Conservation (phyloP, 371 early-diverging fungal genomes). For the Rhizopus sp. region DNA sequence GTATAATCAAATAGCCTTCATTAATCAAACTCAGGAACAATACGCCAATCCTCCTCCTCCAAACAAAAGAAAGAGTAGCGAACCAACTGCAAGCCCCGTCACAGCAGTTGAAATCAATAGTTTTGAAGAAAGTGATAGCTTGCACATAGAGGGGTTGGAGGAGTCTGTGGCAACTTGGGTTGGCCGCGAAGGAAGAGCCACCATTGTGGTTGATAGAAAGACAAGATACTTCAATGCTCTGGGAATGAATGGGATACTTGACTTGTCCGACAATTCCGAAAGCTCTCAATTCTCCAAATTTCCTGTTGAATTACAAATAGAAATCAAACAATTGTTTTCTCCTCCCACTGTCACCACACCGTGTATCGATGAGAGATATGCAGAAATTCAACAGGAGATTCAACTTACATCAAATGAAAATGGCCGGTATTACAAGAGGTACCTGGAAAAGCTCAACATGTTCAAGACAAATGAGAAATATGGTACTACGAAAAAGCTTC, state of each 20-base stretch:
- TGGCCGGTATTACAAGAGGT: constrained; percentile 10
- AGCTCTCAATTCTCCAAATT: constrained; percentile 14
- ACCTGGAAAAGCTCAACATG: constrained; percentile 7
- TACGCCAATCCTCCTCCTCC: constrained; percentile 10
- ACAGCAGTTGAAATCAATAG: constrained; percentile 7
- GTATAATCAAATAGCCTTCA: constrained; percentile 10
- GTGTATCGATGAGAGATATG: constrained; percentile 1
- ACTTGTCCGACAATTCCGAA: constrained; percentile 9
- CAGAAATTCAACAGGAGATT: constrained; percentile 13
- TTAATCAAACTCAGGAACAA: constrained; percentile 10
- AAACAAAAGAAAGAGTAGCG: constrained; percentile 3
- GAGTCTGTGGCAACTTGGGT: constrained; percentile 8
- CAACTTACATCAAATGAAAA: constrained; percentile 5
- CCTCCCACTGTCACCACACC: constrained; percentile 4
- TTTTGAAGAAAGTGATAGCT: constrained; percentile 8
- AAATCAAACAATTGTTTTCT: constrained; percentile 8
- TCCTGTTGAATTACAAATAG: constrained; percentile 5
- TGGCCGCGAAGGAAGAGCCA: constrained; percentile 10
- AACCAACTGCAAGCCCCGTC: constrained; percentile 1
- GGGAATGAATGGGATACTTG: constrained; percentile 12
- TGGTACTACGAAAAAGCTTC: constrained; percentile 7
- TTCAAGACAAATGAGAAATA: constrained; percentile 7
- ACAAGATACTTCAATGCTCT: constrained; percentile 12
- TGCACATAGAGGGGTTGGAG: constrained; percentile 6
- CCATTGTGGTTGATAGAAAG: constrained; percentile 12